Evolutionary conservation across 2,329 filamentous ascomycete species (phyloP).

Genomic region (Cladosporium velox): DNA sequence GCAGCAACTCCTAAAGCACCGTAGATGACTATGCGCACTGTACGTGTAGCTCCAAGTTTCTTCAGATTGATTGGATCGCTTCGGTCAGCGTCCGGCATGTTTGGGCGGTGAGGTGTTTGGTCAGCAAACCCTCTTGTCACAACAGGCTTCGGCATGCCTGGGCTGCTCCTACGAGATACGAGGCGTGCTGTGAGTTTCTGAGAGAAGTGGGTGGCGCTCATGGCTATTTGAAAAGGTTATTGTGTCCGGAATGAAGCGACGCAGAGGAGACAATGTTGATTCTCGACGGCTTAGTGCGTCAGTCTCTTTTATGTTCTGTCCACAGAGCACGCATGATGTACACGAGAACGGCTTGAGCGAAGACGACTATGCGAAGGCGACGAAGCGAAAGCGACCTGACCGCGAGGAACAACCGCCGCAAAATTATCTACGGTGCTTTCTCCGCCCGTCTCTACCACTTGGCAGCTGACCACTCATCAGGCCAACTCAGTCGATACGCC

Average conservation of each 20-base stretch:
- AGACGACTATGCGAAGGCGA: not conserved
- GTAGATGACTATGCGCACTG: not conserved
- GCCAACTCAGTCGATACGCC: not conserved
- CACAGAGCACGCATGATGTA: not conserved
- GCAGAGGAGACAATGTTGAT: not conserved
- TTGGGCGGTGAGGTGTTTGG: not conserved
- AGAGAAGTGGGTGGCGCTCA: not conserved
- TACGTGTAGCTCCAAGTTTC: not conserved
- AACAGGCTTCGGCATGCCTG: not conserved
- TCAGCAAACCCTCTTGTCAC: not conserved
- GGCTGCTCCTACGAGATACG: not conserved
- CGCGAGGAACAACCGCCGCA: not conserved
- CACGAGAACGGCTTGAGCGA: not conserved
- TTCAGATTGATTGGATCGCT: not conserved
- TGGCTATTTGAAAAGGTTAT: not conserved
- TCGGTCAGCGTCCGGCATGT: not conserved
- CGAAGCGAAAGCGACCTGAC: not conserved
- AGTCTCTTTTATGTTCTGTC: not conserved
- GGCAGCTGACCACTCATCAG: not conserved
- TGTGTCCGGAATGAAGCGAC: too few species aligned
- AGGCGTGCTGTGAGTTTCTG: not conserved
- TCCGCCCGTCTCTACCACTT: not conserved
- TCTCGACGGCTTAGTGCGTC: not conserved
- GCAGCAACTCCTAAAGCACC: slow-evolving; percentile 1
- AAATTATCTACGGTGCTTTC: not conserved